Percentiles rank a stretch among this genome's conserved stretches.
Conservation (phyloP, 2,329 filamentous ascomycete genomes). For the Fusarium poae region DNA sequence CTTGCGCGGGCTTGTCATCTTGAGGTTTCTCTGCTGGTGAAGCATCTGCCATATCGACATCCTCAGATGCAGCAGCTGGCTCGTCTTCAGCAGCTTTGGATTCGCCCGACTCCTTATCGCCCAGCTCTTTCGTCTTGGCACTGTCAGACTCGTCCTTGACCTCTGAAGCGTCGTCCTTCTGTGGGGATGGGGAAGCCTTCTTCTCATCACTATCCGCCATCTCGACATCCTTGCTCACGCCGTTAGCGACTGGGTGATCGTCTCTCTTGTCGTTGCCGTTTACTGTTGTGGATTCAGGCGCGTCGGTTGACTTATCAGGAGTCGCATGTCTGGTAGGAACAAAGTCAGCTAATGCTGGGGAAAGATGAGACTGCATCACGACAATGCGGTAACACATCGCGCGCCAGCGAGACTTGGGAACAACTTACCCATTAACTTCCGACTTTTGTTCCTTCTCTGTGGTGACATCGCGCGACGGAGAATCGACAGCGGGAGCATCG, state of each 20-base stretch:
- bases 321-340: constrained; percentile 48
- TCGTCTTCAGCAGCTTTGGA: constrained; percentile 13
- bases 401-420: constrained; percentile 17
- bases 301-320: constrained; percentile 40
- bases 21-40: constrained; percentile 16
- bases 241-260: constrained; percentile 44
- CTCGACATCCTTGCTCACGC: constrained; percentile 44
- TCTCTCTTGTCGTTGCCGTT: constrained; percentile 48
- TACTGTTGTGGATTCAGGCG: constrained; percentile 42
- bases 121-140: constrained; percentile 14
- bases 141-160: constrained; percentile 34
- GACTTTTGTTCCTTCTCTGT: constrained; percentile 51
- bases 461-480: constrained; percentile 59
- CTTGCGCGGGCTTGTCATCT: constrained; percentile 17
- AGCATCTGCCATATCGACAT: constrained; percentile 37
- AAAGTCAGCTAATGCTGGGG: constrained; percentile 45
- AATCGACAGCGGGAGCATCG: constrained; percentile 58
- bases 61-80: constrained; percentile 12
- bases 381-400: constrained; percentile 22
- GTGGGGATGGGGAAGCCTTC: constrained; percentile 20
- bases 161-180: constrained; percentile 27
- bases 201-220: constrained; percentile 36
- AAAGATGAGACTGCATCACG: constrained; percentile 15
- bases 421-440: constrained; percentile 57
- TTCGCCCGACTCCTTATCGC: constrained; percentile 18